phyloP scores from a whole-genome alignment of 2,329 filamentous ascomycete genomes.

The Chaetomiaceae sp. region DNA sequence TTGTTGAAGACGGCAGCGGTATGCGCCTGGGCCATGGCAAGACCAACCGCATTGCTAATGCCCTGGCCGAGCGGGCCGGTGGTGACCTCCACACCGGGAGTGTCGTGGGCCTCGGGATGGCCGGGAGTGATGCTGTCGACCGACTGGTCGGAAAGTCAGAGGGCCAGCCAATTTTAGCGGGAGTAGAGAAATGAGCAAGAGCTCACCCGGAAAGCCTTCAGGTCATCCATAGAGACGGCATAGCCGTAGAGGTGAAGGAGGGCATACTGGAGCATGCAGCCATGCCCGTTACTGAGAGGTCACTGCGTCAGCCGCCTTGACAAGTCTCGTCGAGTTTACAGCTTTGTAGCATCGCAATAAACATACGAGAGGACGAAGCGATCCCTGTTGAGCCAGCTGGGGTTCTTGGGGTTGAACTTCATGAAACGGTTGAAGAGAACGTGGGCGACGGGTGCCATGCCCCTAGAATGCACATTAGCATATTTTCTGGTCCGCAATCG shows the following conservation, averaged over 20 bases:
- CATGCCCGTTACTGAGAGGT: constrained; percentile 80
- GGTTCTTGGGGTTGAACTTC: constrained; percentile 99
- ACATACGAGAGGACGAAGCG: constrained; percentile 98
- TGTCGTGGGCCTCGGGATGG: constrained; percentile 95
- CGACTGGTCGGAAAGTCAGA: constrained; percentile 33
- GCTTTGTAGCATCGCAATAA: no score
- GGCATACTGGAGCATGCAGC: constrained; percentile 99
- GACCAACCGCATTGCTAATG: constrained; percentile 94
- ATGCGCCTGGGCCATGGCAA: constrained; percentile 94
- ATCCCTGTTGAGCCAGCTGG: constrained; percentile 93
- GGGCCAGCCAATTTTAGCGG: not conserved
- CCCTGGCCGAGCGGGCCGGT: constrained; percentile 97
- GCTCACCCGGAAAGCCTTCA: constrained; percentile 94
- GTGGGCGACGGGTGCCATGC: constrained; percentile 91
- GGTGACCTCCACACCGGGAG: constrained; percentile 94
- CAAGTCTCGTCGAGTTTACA: no score
- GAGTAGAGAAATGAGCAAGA: not conserved
- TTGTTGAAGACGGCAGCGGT: constrained; percentile 93
- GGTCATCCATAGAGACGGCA: constrained; percentile 76
- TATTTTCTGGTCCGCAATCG: constrained; percentile 13
- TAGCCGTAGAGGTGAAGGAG: constrained; percentile 97
- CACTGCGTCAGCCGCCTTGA: not conserved
- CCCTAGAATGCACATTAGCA: constrained; percentile 47
- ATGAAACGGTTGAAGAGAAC: constrained; percentile 99
- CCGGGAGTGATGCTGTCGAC: constrained; percentile 79